A percentile compares a stretch with the other conserved stretches of the same genome.
Conservation (phyloP, 345 rosid genomes). For the Eucalyptus viminalis region DNA sequence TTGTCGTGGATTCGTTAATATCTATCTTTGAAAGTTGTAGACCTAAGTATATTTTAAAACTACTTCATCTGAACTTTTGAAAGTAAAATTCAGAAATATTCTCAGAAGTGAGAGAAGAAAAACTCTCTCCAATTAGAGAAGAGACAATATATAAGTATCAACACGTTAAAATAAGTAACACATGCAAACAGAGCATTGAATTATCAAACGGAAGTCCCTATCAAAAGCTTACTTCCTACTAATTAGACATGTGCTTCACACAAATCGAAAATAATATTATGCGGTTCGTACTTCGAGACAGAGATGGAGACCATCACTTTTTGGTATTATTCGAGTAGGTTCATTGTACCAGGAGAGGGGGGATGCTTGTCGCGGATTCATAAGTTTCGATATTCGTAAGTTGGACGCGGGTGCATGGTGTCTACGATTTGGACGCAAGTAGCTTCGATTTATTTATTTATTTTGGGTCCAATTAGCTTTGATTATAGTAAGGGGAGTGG, state of each 20-base stretch:
- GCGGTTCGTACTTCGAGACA: background rate
- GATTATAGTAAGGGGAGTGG: background rate
- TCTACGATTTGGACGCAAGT: background rate
- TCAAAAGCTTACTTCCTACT: too few relatives aligned
- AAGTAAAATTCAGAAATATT: too few relatives aligned
- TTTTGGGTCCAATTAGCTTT: background rate
- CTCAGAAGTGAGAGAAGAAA: accelerated
- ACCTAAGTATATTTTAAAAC: too few relatives aligned
- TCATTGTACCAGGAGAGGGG: background rate
- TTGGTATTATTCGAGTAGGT: background rate
- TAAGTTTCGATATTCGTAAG: background rate
- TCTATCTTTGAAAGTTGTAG: background rate
- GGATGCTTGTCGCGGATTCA: background rate
- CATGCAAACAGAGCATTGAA: accelerated
- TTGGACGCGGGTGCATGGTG: background rate
- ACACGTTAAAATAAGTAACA: too few relatives aligned
- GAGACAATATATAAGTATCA: accelerated
- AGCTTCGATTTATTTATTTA: background rate
- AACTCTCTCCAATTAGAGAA: too few relatives aligned
- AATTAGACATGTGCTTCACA: too few relatives aligned
- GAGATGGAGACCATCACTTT: background rate
- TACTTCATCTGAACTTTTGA: accelerated
- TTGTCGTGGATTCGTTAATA: background rate
- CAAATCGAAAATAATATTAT: too few relatives aligned
- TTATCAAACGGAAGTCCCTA: accelerated